phyloP scores from a whole-genome alignment of 345 rosid species.

The Tarenaya hassleriana region DNA sequence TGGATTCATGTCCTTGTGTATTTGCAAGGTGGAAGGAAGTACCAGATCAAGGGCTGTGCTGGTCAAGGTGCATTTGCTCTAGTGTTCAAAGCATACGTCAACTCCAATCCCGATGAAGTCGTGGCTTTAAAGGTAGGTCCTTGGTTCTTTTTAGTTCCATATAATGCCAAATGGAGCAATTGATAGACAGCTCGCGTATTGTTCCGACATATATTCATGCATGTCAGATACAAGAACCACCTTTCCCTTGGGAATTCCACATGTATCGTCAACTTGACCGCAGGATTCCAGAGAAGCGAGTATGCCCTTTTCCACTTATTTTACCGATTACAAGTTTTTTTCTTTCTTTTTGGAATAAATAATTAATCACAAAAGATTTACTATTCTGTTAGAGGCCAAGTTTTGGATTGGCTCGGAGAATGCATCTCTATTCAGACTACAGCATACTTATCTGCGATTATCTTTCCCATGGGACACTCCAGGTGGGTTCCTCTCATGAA shows the following conservation, averaged over 20 bases:
- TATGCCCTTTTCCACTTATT: slow-evolving; percentile 26
- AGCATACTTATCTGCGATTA: slow-evolving; percentile 82
- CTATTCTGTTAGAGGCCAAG: slow-evolving; percentile 58
- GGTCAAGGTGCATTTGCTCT: slow-evolving; percentile 92
- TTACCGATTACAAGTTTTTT: slow-evolving; percentile 18
- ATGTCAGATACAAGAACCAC: slow-evolving; percentile 83
- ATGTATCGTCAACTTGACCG: slow-evolving; percentile 88
- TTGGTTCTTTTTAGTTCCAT: not conserved
- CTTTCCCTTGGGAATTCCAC: slow-evolving; percentile 96
- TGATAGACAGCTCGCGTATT: slow-evolving; percentile 11
- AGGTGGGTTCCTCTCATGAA: slow-evolving; percentile 35
- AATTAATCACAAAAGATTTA: slow-evolving; percentile 20
- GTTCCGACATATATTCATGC: slow-evolving; percentile 6
- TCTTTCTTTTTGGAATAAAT: not conserved
- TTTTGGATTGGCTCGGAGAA: slow-evolving; percentile 73
- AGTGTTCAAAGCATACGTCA: slow-evolving; percentile 69
- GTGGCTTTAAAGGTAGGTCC: slow-evolving; percentile 76
- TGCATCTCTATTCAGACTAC: slow-evolving; percentile 64
- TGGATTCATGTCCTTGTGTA: slow-evolving; percentile 10
- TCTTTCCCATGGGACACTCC: slow-evolving; percentile 83
- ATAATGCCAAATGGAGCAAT: slow-evolving; percentile 6
- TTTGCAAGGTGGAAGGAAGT: slow-evolving; percentile 70
- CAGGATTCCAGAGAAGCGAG: slow-evolving; percentile 57
- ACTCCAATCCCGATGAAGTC: slow-evolving; percentile 65
- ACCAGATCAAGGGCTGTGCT: slow-evolving; percentile 95